These are phyloP conservation scores for Papilionanthe hybrid DNA, from an alignment of 116 monocot species.

Conservation along the genomic window DNA sequence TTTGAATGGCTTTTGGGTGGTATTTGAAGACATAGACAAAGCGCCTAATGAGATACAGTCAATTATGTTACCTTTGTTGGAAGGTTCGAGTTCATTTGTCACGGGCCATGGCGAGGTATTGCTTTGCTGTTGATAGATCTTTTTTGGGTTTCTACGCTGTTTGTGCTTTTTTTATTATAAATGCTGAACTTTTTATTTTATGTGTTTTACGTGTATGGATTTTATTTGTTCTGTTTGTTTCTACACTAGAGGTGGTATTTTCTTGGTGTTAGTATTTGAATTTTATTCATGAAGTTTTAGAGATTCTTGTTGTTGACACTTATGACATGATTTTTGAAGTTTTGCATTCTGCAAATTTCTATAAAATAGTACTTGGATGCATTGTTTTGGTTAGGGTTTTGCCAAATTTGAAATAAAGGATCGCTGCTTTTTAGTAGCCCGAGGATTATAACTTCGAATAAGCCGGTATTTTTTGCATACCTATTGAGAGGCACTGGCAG, in stretches of 20 bases:
- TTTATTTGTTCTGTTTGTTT: not conserved
- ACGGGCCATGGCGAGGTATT: slow-evolving; percentile 79
- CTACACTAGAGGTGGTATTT: not conserved
- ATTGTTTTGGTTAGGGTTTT: not conserved
- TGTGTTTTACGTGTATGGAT: not conserved
- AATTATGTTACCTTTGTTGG: slow-evolving; percentile 74
- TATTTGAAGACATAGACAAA: slow-evolving; percentile 97
- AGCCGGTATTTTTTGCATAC: not conserved
- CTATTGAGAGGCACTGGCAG: not conserved
- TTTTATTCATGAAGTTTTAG: not conserved
- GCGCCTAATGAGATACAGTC: slow-evolving; percentile 93
- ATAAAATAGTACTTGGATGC: not conserved
- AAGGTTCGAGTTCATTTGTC: slow-evolving; percentile 75
- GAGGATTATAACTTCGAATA: not conserved
- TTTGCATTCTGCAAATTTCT: not conserved
- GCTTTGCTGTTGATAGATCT: slow-evolving; percentile 4
- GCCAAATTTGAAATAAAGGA: not conserved
- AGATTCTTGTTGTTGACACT: not conserved
- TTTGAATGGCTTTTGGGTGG: slow-evolving; percentile 81
- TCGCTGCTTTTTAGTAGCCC: too few relatives aligned
- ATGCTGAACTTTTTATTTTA: not conserved
- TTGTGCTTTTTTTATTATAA: not conserved
- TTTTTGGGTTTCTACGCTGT: not conserved
- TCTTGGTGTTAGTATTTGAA: not conserved
- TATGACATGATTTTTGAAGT: not conserved